phyloP scores from a whole-genome alignment of 345 rosid genomes.

The Iberis pinnata region DNA sequence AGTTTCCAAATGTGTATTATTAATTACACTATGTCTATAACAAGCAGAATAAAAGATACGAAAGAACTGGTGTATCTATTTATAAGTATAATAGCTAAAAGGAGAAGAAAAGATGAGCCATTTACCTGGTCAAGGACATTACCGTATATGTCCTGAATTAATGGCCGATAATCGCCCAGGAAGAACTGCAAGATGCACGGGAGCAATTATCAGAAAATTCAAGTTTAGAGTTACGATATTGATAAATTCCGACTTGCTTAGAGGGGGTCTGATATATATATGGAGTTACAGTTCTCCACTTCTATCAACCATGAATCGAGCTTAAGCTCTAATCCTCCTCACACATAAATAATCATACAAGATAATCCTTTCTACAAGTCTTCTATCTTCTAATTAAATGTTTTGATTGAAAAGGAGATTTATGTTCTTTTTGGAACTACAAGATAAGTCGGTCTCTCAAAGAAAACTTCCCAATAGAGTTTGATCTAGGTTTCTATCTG shows the following conservation, averaged over 20 bases:
- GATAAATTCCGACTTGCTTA: background rate
- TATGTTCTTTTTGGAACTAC: conserved; percentile 6
- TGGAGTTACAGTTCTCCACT: no score
- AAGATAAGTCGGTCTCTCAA: background rate
- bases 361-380: no score
- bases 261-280: no score
- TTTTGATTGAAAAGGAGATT: conserved; percentile 1
- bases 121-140: conserved; percentile 90
- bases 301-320: no score
- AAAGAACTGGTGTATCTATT: background rate
- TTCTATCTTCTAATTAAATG: no score
- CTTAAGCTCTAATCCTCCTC: no score
- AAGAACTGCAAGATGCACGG: conserved; percentile 56
- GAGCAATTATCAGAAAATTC: conserved; percentile 9
- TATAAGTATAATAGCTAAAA: conserved; percentile 12
- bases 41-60: background rate
- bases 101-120: conserved; percentile 16
- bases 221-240: background rate
- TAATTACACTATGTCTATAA: conserved; percentile 3
- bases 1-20: conserved; percentile 22
- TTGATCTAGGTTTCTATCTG: background rate
- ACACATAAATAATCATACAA: no score
- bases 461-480: background rate
- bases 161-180: conserved; percentile 97
- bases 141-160: conserved; percentile 74